phyloP scores from a whole-genome alignment of 768 basidiomycete species.

The Russula griseocarnosa region DNA sequence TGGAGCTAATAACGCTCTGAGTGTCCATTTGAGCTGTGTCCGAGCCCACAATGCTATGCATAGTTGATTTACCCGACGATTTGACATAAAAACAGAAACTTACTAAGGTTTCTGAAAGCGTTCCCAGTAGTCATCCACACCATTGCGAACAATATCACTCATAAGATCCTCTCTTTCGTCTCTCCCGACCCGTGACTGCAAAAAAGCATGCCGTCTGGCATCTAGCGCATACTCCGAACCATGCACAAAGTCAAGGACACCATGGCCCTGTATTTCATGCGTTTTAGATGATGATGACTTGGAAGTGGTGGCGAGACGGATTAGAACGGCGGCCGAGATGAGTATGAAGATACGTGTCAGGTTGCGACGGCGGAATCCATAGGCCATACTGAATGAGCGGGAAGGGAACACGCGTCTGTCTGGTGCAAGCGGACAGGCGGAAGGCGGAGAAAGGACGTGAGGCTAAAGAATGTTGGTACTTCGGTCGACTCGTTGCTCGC shows the following conservation, averaged over 20 bases:
- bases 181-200: conserved; percentile 84
- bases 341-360: conserved; percentile 44
- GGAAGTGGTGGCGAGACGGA: conserved; percentile 40
- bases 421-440: neutral
- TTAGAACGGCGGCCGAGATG: conserved; percentile 35
- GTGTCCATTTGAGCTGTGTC: conserved; percentile 88
- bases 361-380: conserved; percentile 43
- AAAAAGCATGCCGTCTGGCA: conserved; percentile 80
- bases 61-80: neutral
- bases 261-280: conserved; percentile 50
- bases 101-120: conserved; percentile 90
- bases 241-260: conserved; percentile 62
- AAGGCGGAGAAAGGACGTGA: neutral
- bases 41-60: conserved; percentile 62
- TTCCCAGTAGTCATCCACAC: conserved; percentile 85
- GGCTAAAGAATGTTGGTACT: neutral
- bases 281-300: conserved; percentile 30
- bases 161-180: conserved; percentile 83
- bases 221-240: conserved; percentile 76
- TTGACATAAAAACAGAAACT: conserved; percentile 32
- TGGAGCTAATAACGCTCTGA: conserved; percentile 82
- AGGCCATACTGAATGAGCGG: conserved; percentile 12
- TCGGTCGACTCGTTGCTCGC: too few species aligned
- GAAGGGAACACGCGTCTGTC: neutral
- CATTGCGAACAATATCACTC: conserved; percentile 66